Percentiles rank a stretch among this genome's conserved stretches.
These are phyloP conservation scores for Trametes sp. DNA, from an alignment of 1,284 basidiomycete genomes.

Conservation along the genomic window DNA sequence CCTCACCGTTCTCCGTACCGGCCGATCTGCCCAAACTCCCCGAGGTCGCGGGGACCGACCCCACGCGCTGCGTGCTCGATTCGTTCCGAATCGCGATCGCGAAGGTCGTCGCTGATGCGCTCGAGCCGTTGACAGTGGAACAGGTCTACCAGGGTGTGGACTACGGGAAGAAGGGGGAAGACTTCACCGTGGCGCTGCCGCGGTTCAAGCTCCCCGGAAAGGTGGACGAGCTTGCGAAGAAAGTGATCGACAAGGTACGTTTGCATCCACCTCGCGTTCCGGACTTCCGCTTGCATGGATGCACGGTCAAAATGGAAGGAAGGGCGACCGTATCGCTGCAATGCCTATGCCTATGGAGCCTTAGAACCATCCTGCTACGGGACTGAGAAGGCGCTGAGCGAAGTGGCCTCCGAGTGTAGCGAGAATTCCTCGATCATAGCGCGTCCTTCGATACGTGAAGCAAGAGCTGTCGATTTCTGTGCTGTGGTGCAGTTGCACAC, in stretches of 20 bases:
- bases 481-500: too few species aligned
- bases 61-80: slow-evolving; percentile 79
- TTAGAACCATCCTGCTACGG: too few species aligned
- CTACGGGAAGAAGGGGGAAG: slow-evolving; percentile 90
- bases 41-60: slow-evolving; percentile 71
- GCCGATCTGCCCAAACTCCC: slow-evolving; percentile 52
- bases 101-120: slow-evolving; percentile 72
- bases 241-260: slow-evolving; percentile 75
- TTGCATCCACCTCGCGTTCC: too few species aligned
- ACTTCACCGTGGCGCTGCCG: slow-evolving; percentile 93
- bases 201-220: slow-evolving; percentile 91
- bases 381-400: too few species aligned
- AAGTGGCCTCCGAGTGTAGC: too few species aligned
- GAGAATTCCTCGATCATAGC: too few species aligned
- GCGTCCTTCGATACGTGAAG: too few species aligned
- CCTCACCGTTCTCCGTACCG: slow-evolving; percentile 34
- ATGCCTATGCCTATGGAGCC: too few species aligned
- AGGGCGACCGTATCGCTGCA: too few species aligned
- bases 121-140: slow-evolving; percentile 73
- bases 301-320: too few species aligned
- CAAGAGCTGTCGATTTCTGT: too few species aligned
- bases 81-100: slow-evolving; percentile 89
- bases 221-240: slow-evolving; percentile 78
- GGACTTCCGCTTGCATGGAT: too few species aligned
- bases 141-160: slow-evolving; percentile 88